Percentiles rank a stretch among this genome's conserved stretches.
These are phyloP conservation scores for Globisporangium cystogenes DNA, from an alignment of 352 stramenopile species.

Conservation along the genomic window DNA sequence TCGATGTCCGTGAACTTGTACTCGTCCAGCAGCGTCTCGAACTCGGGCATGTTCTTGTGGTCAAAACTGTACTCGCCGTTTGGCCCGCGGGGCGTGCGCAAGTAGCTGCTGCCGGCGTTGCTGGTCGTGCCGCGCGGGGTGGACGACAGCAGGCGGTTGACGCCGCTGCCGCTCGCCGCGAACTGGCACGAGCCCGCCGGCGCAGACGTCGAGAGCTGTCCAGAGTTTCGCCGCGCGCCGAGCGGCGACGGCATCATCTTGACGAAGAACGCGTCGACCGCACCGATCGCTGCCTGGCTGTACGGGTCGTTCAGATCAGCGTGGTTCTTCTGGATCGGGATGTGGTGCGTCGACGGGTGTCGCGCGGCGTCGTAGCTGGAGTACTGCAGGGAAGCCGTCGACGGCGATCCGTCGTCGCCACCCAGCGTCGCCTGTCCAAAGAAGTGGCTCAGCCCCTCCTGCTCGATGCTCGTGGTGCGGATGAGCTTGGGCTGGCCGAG, in stretches of 20 bases:
- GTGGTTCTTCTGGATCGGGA: slow-evolving; percentile 12
- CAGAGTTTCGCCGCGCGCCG: slow-evolving; percentile 3
- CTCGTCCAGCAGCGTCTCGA: slow-evolving; percentile 67
- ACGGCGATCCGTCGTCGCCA: slow-evolving; percentile 6
- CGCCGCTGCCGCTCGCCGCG: neutral
- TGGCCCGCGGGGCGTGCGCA: slow-evolving; percentile 19
- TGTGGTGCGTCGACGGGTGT: slow-evolving; percentile 1
- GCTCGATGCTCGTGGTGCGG: slow-evolving; percentile 63
- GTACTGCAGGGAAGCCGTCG: neutral
- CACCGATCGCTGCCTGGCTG: slow-evolving; percentile 19
- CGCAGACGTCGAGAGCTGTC: slow-evolving; percentile 18
- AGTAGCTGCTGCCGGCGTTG: slow-evolving; percentile 1
- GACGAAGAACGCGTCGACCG: slow-evolving; percentile 55
- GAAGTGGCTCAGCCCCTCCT: slow-evolving; percentile 73
- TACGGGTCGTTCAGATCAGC: slow-evolving; percentile 8
- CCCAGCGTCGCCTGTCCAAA: slow-evolving; percentile 58
- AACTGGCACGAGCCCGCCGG: slow-evolving; percentile 15
- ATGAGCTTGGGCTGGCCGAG: slow-evolving; percentile 53
- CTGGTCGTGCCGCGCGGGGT: slow-evolving; percentile 4
- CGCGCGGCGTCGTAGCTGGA: slow-evolving; percentile 12
- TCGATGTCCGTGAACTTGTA: slow-evolving; percentile 81
- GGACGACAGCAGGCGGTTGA: slow-evolving; percentile 1
- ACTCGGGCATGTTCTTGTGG: slow-evolving; percentile 49
- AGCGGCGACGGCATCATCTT: slow-evolving; percentile 23
- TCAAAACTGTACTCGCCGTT: slow-evolving; percentile 30